These are phyloP conservation scores for Claviceps monticola DNA, from an alignment of 2,329 filamentous ascomycete species.

Conservation along the genomic window DNA sequence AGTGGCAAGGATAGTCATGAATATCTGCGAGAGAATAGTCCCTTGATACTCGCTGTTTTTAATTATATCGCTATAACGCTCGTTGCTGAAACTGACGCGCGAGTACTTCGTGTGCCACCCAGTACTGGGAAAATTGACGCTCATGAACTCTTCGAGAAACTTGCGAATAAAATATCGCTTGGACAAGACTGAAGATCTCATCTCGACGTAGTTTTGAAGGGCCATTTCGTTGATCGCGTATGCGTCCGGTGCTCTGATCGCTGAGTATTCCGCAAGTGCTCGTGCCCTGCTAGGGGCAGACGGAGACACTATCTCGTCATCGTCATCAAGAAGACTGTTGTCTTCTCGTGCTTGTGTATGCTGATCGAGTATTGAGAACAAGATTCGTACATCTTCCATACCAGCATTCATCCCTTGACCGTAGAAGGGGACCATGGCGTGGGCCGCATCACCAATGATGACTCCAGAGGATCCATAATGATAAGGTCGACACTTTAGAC, in stretches of 20 bases:
- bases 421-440: slow-evolving; percentile 98
- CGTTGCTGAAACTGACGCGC: slow-evolving; percentile 84
- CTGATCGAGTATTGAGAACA: slow-evolving; percentile 71
- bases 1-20: slow-evolving; percentile 23
- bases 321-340: slow-evolving; percentile 24
- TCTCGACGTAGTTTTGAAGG: slow-evolving; percentile 82
- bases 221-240: slow-evolving; percentile 88
- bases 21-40: slow-evolving; percentile 35
- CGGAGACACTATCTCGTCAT: slow-evolving; percentile 23
- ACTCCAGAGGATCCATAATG: slow-evolving; percentile 66
- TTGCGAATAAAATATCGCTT: slow-evolving; percentile 70
- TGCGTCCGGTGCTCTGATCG: slow-evolving; percentile 60
- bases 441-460: slow-evolving; percentile 84
- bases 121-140: slow-evolving; percentile 57
- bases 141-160: slow-evolving; percentile 70
- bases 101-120: slow-evolving; percentile 92
- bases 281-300: slow-evolving; percentile 41
- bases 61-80: slow-evolving; percentile 76
- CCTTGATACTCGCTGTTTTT: slow-evolving; percentile 56
- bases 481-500: slow-evolving; percentile 82
- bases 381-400: slow-evolving; percentile 79
- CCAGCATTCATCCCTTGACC: slow-evolving; percentile 97
- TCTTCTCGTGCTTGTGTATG: slow-evolving; percentile 33
- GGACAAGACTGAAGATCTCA: slow-evolving; percentile 74
- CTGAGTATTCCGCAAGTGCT: slow-evolving; percentile 65